Conservation (phyloP, 495 filamentous ascomycete genomes). For the Staphylotrichum tortipilum region DNA sequence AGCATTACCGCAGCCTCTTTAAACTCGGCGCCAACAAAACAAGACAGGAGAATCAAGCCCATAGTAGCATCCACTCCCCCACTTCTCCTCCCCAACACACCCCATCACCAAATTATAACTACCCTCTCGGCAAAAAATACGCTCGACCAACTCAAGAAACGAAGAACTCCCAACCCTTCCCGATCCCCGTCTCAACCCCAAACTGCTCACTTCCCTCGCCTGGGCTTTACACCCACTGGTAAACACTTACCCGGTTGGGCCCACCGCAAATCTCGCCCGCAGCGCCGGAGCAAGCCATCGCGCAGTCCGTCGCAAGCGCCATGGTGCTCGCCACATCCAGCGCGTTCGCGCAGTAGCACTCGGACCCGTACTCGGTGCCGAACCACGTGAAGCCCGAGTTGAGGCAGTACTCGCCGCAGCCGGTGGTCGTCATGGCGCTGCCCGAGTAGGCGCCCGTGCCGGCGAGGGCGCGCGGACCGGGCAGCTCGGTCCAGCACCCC, state of each 20-base stretch:
- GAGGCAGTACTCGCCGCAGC: slow-evolving; percentile 19
- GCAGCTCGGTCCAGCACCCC: slow-evolving; percentile 11
- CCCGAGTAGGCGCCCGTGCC: not conserved
- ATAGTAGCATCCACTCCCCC: too few species aligned
- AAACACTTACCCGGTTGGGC: slow-evolving; percentile 16
- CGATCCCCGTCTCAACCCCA: too few species aligned
- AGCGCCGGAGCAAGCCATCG: slow-evolving; percentile 6
- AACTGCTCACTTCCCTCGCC: too few species aligned
- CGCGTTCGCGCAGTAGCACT: slow-evolving; percentile 53
- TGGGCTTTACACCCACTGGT: slow-evolving; percentile 7
- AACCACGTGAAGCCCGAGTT: slow-evolving; percentile 3
- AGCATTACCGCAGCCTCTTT: too few species aligned
- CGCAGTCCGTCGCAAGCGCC: not conserved
- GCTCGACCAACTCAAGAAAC: too few species aligned
- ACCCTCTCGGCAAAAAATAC: too few species aligned
- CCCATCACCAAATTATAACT: too few species aligned
- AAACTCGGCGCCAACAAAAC: too few species aligned
- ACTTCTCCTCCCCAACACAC: too few species aligned
- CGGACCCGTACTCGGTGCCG: slow-evolving; percentile 44
- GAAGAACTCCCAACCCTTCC: too few species aligned
- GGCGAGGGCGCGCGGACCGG: not conserved
- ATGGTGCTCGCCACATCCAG: not conserved
- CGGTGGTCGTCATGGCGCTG: slow-evolving; percentile 3
- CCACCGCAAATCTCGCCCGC: slow-evolving; percentile 7
- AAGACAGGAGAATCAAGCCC: too few species aligned